These are phyloP conservation scores for Penicillium sp. DNA, from an alignment of 2,329 filamentous ascomycete genomes.

Conservation along the genomic window DNA sequence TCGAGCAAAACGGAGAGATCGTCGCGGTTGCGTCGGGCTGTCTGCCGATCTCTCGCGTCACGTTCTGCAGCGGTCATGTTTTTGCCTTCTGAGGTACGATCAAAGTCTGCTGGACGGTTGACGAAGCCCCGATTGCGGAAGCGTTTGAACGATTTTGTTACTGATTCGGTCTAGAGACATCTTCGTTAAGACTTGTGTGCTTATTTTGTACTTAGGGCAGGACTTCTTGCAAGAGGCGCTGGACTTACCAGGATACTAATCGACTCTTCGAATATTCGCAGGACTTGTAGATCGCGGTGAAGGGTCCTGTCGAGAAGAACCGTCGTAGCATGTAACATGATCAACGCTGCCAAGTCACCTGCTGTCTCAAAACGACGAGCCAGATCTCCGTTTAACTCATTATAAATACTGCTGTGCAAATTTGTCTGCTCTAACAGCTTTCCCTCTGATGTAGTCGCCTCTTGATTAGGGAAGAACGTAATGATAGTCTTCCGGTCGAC, in stretches of 20 bases:
- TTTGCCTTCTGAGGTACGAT: conserved; percentile 35
- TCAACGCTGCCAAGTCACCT: conserved; percentile 64
- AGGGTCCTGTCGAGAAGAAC: conserved; percentile 64
- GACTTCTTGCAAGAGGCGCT: background rate
- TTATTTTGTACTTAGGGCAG: background rate
- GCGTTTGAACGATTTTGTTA: conserved; percentile 64
- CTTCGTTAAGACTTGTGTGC: background rate
- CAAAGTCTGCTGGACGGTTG: conserved; percentile 42
- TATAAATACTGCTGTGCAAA: conserved; percentile 66
- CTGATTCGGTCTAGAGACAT: conserved; percentile 58
- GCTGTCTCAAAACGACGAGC: conserved; percentile 65
- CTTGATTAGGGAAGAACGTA: conserved; percentile 41
- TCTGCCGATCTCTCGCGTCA: conserved; percentile 52
- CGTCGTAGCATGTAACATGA: conserved; percentile 64
- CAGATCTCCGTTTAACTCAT: conserved; percentile 67
- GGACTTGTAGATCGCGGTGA: conserved; percentile 65
- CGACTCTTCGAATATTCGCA: conserved; percentile 68
- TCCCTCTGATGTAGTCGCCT: conserved; percentile 39
- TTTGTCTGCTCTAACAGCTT: conserved; percentile 56
- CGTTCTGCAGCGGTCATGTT: conserved; percentile 39
- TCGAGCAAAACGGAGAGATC: conserved; percentile 67
- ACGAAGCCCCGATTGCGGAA: conserved; percentile 64
- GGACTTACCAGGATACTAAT: conserved; percentile 62
- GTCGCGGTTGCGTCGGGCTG: conserved; percentile 62
- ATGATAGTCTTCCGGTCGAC: conserved; percentile 41